A percentile compares a stretch with the other conserved stretches of the same genome.
phyloP scores from a whole-genome alignment of 139 green algal species.

The Closterium sp. region DNA sequence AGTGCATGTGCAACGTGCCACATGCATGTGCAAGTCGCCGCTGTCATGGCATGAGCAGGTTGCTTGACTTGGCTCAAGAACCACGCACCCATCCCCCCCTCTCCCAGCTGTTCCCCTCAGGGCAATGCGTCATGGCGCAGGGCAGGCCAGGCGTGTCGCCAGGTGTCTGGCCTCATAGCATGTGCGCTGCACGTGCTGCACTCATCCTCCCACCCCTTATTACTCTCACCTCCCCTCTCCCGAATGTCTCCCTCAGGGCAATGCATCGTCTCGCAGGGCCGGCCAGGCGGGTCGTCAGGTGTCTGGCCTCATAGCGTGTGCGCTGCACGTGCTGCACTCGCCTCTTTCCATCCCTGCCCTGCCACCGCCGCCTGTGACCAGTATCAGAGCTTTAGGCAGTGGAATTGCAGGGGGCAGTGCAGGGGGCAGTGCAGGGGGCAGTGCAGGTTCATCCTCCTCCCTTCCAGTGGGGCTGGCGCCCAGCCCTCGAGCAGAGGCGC shows the following conservation, averaged over 20 bases:
- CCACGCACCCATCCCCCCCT: not conserved
- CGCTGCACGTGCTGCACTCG: constrained; percentile 27
- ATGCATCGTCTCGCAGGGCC: constrained; percentile 77
- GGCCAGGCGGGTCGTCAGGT: constrained; percentile 60
- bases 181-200: constrained; percentile 50
- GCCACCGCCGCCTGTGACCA: not conserved
- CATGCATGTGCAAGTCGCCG: not conserved
- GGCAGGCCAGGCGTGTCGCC: constrained; percentile 50
- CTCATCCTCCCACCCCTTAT: not conserved
- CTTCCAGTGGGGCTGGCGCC: constrained; percentile 25
- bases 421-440: not conserved
- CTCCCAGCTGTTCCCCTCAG: not conserved
- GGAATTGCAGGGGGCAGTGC: not conserved
- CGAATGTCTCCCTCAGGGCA: constrained; percentile 70
- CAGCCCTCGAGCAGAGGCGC: constrained; percentile 14
- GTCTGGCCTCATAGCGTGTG: constrained; percentile 64
- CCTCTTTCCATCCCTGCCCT: not conserved
- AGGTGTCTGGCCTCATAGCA: constrained; percentile 65
- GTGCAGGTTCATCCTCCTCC: not conserved
- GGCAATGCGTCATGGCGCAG: not conserved
- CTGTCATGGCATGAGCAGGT: not conserved
- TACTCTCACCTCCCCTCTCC: not conserved
- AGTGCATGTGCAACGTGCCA: not conserved
- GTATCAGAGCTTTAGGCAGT: not conserved
- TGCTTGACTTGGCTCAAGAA: not conserved